Percentiles rank a stretch among this genome's conserved stretches.
Conservation (phyloP, 352 stramenopile species). For the Pythium pyrilobum region DNA sequence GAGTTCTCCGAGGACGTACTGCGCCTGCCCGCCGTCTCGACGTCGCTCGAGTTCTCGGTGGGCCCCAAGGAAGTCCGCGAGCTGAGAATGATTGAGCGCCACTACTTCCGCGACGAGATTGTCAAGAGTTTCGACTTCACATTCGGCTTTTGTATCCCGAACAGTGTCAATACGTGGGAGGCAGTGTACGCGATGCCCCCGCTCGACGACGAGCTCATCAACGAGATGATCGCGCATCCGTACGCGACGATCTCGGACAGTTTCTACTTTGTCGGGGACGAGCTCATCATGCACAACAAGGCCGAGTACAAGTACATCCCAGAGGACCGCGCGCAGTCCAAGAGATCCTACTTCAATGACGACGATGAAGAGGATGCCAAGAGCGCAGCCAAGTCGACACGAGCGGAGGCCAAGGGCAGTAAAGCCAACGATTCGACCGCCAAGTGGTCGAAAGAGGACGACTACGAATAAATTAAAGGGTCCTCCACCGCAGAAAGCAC, state of each 20-base stretch:
- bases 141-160: constrained; percentile 96
- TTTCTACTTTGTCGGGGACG: constrained; percentile 95
- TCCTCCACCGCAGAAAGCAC: background rate
- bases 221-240: constrained; percentile 92
- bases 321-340: constrained; percentile 88
- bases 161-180: constrained; percentile 95
- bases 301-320: constrained; percentile 91
- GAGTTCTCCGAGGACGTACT: constrained; percentile 93
- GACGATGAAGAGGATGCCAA: constrained; percentile 68
- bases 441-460: constrained; percentile 90
- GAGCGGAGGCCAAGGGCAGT: constrained; percentile 52
- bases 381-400: constrained; percentile 43
- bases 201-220: constrained; percentile 91
- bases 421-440: constrained; percentile 36
- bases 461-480: constrained; percentile 72
- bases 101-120: constrained; percentile 95
- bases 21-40: constrained; percentile 85
- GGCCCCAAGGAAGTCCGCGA: constrained; percentile 85
- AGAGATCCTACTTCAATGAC: constrained; percentile 90
- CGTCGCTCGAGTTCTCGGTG: constrained; percentile 91
- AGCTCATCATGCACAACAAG: constrained; percentile 97
- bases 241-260: constrained; percentile 93
- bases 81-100: constrained; percentile 95
- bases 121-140: constrained; percentile 95
- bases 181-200: constrained; percentile 92